Percentiles rank a stretch among this genome's conserved stretches.
Conservation (phyloP, 257 asterid species). For the Cruciata laevipes region DNA sequence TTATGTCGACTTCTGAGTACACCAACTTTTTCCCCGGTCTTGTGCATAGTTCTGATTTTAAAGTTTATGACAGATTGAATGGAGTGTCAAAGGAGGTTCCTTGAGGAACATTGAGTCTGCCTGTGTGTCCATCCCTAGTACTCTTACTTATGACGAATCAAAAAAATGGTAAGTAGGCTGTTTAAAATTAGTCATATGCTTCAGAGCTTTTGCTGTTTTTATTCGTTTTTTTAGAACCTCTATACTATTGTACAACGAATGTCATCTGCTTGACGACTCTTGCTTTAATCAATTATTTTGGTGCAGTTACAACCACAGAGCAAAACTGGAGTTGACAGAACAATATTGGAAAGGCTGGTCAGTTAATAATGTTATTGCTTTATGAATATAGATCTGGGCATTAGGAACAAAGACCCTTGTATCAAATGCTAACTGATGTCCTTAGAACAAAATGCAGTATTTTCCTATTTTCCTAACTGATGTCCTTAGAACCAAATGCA, state of each 20-base stretch:
- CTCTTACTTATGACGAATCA: constrained; percentile 66
- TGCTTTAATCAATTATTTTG: constrained; percentile 3
- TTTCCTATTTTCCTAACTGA: not conserved
- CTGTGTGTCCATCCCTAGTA: constrained; percentile 82
- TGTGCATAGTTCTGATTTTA: constrained; percentile 5
- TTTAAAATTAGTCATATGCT: constrained; percentile 9
- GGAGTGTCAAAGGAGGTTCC: constrained; percentile 92
- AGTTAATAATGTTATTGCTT: constrained; percentile 15
- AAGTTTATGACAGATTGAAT: constrained; percentile 57
- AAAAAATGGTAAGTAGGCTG: constrained; percentile 61
- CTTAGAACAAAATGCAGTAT: not conserved
- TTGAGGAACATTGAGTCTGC: constrained; percentile 90
- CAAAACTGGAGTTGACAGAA: constrained; percentile 83
- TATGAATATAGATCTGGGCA: not conserved
- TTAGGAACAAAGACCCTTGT: not conserved
- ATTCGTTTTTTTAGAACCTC: not conserved
- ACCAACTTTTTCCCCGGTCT: not conserved
- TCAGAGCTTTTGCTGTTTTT: not conserved
- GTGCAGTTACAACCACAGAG: constrained; percentile 71
- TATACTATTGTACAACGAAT: not conserved
- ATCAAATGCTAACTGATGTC: not conserved
- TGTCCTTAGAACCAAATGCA: not conserved
- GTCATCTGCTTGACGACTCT: not conserved
- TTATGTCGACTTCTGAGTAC: not conserved
- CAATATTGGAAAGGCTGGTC: constrained; percentile 98